Evolutionary conservation across 176 grass and related monocot species (phyloP).

Genomic region (Canna indica): DNA sequence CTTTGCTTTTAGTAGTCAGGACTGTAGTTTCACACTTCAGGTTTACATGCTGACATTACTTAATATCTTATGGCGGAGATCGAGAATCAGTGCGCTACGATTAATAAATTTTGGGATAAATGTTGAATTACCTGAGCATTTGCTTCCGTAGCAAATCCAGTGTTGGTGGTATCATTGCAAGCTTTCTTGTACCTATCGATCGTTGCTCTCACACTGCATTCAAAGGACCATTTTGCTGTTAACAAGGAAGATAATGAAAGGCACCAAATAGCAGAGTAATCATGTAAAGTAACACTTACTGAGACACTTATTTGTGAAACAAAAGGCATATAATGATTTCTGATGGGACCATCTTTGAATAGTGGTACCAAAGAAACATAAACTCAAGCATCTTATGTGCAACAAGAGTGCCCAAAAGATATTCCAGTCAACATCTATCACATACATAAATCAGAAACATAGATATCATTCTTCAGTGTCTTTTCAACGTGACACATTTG

Average conservation of each 20-base stretch:
- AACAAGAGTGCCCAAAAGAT: not conserved
- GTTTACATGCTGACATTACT: too few relatives aligned
- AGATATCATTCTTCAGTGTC: not conserved
- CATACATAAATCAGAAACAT: not conserved
- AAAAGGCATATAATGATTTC: not conserved
- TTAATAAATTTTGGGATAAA: not conserved
- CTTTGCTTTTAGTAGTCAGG: too few relatives aligned
- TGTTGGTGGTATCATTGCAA: slow-evolving; percentile 49
- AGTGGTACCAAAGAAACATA: not conserved
- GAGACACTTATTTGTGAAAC: too few relatives aligned
- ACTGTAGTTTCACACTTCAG: too few relatives aligned
- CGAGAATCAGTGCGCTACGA: not conserved
- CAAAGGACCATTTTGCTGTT: not conserved
- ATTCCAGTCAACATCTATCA: not conserved
- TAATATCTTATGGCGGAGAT: too few relatives aligned
- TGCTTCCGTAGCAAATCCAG: slow-evolving; percentile 53
- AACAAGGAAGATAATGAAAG: not conserved
- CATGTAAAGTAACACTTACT: too few relatives aligned
- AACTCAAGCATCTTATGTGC: not conserved
- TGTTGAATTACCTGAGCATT: slow-evolving; percentile 63
- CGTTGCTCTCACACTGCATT: slow-evolving; percentile 64
- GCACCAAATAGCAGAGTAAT: not conserved
- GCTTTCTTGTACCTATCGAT: slow-evolving; percentile 93
- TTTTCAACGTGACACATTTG: not conserved
- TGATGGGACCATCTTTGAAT: not conserved